A percentile compares a stretch with the other conserved stretches of the same genome.
These are phyloP conservation scores for Fusarium napiforme DNA, from an alignment of 2,329 filamentous ascomycete species.

Conservation along the genomic window DNA sequence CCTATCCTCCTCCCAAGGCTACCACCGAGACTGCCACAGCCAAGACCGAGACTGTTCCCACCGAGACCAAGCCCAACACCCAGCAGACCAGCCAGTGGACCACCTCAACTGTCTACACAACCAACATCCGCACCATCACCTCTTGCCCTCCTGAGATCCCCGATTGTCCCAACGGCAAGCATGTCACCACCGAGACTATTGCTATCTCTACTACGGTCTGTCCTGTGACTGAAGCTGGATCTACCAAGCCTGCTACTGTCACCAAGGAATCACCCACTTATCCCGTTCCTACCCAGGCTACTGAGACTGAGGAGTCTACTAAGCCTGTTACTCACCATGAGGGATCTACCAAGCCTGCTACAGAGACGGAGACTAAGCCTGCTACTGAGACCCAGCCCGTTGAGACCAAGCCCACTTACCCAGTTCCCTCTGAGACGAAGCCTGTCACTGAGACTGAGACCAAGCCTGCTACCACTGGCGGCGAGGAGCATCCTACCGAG, in stretches of 20 bases:
- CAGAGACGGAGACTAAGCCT: conserved; percentile 12
- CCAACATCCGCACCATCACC: conserved; percentile 37
- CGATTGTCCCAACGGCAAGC: conserved; percentile 27
- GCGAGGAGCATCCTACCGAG: background rate
- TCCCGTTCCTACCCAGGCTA: conserved; percentile 2
- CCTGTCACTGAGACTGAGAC: conserved; percentile 2
- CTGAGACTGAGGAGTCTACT: background rate
- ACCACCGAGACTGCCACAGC: background rate
- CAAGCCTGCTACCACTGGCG: background rate
- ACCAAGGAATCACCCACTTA: conserved; percentile 1
- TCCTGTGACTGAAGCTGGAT: conserved; percentile 28
- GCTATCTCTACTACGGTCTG: conserved; percentile 40
- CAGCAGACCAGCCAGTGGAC: conserved; percentile 17
- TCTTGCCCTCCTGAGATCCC: conserved; percentile 32
- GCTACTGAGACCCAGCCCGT: background rate
- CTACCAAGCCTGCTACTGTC: conserved; percentile 10
- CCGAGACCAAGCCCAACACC: background rate
- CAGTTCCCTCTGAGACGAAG: background rate
- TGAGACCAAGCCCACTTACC: background rate
- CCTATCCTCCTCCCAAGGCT: conserved; percentile 1
- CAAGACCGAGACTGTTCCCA: conserved; percentile 3
- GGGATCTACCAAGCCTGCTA: conserved; percentile 9
- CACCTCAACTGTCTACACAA: conserved; percentile 39
- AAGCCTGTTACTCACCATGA: conserved; percentile 7
- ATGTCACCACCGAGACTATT: conserved; percentile 38